Evolutionary conservation across 2,329 filamentous ascomycete genomes (phyloP), one percentile per base, ranked within the genome.

Genomic region (Penicillium sp.): DNA sequence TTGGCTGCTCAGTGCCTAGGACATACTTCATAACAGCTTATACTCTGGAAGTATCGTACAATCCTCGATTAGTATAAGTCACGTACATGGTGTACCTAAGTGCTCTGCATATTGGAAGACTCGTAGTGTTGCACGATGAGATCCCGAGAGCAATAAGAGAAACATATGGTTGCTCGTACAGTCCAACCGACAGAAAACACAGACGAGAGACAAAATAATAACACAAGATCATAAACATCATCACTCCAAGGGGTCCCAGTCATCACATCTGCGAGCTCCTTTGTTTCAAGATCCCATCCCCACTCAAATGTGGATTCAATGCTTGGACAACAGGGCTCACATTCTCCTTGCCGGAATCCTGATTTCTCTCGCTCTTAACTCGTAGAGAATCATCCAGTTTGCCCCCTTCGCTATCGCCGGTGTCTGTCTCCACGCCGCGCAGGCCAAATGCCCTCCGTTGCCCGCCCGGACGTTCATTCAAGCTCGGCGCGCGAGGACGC

Each of bases 401-500:
- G n/a, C 22, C 43, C 3, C 43, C 21, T 12, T 51, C 51, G 2
- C 40, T 45, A 17, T 56, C 56, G 4, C 56, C 57, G 28, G 38
- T 9, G 38, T 58, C 54, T 1, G 45, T 48, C 24, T 61, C 53
- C 35, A 57, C 53, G 8, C 58, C 61, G 28, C 52, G 45, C 48
- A 69, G 45, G 17, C 64, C 61, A 41, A 67, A 62, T 4, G 59
- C 58, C 45, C 64, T 60, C 43, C 60, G 58, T 43, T 59, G 60
- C n/a, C 78, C 78, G 55, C 70, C 75, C 3, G 79, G 76, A 50
- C 79, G 68, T 61, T 81, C 79, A 42, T 72, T 78, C 45, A 85
- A 68, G 59, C 76, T 83, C 13, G 82, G 82, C 32, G 80, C 81
- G 54, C 80, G 72, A 6, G 83, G 83, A 53, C 79, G 72, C 50